A percentile compares a stretch with the other conserved stretches of the same genome.
phyloP scores from a whole-genome alignment of 2,329 filamentous ascomycete species.

The Hortaea werneckii region DNA sequence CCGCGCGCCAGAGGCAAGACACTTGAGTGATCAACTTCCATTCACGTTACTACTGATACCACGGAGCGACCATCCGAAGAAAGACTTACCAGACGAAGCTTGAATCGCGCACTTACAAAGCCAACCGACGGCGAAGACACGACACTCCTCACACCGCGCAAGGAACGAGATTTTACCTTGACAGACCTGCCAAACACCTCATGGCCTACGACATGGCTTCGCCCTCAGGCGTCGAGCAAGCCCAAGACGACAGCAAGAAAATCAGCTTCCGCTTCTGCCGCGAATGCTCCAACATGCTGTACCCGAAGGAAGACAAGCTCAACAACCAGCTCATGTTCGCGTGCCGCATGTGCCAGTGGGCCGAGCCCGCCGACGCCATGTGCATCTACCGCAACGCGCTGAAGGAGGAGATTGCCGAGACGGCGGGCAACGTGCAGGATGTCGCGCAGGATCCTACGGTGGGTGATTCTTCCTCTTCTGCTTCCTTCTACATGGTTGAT shows the following conservation, averaged over 20 bases:
- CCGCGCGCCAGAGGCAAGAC: too few species aligned
- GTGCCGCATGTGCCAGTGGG: conserved; percentile 90
- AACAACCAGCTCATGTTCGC: conserved; percentile 83
- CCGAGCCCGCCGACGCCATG: conserved; percentile 72
- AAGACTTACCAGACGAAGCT: too few species aligned
- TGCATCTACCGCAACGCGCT: conserved; percentile 95
- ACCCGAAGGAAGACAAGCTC: conserved; percentile 85
- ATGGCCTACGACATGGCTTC: conserved; percentile 27
- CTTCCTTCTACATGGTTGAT: conserved; percentile 7
- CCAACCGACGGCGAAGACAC: too few species aligned
- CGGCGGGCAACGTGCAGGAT: conserved; percentile 93
- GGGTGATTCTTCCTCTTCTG: conserved; percentile 43
- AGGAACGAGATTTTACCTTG: too few species aligned
- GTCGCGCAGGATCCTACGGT: conserved; percentile 97
- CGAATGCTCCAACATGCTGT: conserved; percentile 97
- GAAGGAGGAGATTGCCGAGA: conserved; percentile 84
- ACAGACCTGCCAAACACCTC: not conserved
- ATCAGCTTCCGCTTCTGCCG: conserved; percentile 97
- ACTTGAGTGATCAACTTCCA: too few species aligned
- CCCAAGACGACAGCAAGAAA: conserved; percentile 48
- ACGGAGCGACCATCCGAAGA: too few species aligned
- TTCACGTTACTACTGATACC: too few species aligned
- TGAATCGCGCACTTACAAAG: too few species aligned
- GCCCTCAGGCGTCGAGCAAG: conserved; percentile 23
- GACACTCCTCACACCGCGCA: too few species aligned